Conservation (phyloP, 495 filamentous ascomycete genomes). For the Podospora fimiseda region DNA sequence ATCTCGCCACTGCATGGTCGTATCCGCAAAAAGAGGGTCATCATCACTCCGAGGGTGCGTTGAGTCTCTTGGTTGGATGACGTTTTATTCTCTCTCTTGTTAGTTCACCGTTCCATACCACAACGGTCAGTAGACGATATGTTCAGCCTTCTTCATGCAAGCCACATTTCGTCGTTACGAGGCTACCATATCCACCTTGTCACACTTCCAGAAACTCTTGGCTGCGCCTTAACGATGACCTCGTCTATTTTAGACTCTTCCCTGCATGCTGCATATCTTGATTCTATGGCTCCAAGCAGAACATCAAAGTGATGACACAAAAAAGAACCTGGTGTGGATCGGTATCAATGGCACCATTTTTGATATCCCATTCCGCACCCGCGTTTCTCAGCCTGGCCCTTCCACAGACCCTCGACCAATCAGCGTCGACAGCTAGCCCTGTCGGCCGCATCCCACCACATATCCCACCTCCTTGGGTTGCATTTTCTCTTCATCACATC, state of each 20-base stretch:
- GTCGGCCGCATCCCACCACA: constrained; percentile 13
- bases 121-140: background rate
- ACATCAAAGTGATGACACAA: constrained; percentile 17
- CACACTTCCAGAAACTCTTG: constrained; percentile 2
- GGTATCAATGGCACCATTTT: constrained; percentile 17
- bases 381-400: background rate
- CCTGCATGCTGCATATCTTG: constrained; percentile 19
- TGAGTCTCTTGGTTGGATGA: constrained; percentile 1
- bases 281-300: constrained; percentile 11
- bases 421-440: constrained; percentile 4
- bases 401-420: constrained; percentile 8
- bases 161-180: constrained; percentile 1
- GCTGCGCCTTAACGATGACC: background rate
- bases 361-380: constrained; percentile 1
- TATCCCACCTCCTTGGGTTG: constrained; percentile 10
- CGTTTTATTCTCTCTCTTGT: background rate
- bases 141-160: background rate
- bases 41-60: background rate
- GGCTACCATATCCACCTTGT: constrained; percentile 2
- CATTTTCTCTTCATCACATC: constrained; percentile 9
- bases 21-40: too few relatives aligned
- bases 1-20: constrained; percentile 2
- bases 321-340: constrained; percentile 18
- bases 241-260: constrained; percentile 12
- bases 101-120: background rate